A percentile compares a stretch with the other conserved stretches of the same genome.
These are phyloP conservation scores for Epithemia pelagica DNA, from an alignment of 108 stramenopile species.

Conservation along the genomic window DNA sequence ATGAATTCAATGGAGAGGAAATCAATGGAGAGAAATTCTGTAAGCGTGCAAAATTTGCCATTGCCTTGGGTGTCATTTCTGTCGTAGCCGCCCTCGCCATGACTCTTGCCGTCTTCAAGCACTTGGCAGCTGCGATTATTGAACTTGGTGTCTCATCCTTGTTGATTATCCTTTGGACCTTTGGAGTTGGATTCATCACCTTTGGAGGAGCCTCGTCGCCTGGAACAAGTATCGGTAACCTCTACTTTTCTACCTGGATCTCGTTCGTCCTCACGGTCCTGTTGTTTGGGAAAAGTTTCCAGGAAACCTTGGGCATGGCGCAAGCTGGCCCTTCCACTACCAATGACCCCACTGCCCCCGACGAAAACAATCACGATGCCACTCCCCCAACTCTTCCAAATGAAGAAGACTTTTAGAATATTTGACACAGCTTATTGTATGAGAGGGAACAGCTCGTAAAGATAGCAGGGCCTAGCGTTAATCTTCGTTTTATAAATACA, in stretches of 20 bases:
- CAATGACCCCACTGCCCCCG: background rate
- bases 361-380: slow-evolving; percentile 3
- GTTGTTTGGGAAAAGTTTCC: slow-evolving; percentile 12
- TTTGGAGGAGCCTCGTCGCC: slow-evolving; percentile 25
- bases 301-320: slow-evolving; percentile 6
- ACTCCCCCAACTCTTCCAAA: background rate
- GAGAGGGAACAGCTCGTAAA: background rate
- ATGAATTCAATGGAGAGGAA: no score
- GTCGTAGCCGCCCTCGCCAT: background rate
- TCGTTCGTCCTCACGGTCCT: slow-evolving; percentile 25
- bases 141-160: slow-evolving; percentile 18
- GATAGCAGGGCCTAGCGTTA: background rate
- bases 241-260: slow-evolving; percentile 45
- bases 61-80: slow-evolving; percentile 24
- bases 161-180: slow-evolving; percentile 23
- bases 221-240: slow-evolving; percentile 26
- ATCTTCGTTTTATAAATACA: background rate
- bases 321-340: background rate
- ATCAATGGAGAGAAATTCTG: slow-evolving; percentile 16
- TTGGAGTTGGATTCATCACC: slow-evolving; percentile 36
- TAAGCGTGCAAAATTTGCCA: slow-evolving; percentile 22
- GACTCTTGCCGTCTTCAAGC: background rate
- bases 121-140: slow-evolving; percentile 1
- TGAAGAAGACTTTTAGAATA: background rate
- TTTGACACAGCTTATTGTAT: background rate